A percentile compares a stretch with the other conserved stretches of the same genome.
Conservation (phyloP, 2,329 filamentous ascomycete genomes). For the Pseudofabraea citricarpa region DNA sequence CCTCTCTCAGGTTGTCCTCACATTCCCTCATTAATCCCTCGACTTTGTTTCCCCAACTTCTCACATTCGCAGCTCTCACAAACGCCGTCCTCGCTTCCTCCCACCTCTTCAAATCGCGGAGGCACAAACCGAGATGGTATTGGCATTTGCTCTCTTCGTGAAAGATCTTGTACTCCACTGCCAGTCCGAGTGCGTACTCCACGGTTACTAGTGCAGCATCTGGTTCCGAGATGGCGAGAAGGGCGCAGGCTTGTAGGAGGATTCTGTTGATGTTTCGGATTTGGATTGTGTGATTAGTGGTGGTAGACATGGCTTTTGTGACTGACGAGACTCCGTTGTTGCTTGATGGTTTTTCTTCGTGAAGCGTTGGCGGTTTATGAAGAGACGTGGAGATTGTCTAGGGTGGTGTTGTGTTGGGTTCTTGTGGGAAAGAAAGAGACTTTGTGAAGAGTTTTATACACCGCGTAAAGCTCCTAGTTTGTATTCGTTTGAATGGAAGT, state of each 20-base stretch:
- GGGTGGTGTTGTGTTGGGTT: no score
- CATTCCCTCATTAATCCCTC: neutral
- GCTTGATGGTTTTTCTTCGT: no score
- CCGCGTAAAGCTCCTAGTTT: no score
- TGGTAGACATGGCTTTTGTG: no score
- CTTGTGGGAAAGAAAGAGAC: no score
- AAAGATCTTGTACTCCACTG: constrained; percentile 2
- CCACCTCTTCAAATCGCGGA: constrained; percentile 11
- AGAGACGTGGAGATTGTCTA: no score
- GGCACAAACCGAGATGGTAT: constrained; percentile 10
- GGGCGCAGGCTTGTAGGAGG: constrained; percentile 8
- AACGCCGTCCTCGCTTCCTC: constrained; percentile 12
- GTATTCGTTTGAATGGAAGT: no score
- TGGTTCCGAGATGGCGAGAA: constrained; percentile 4
- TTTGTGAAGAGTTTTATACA: no score
- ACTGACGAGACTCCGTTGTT: no score
- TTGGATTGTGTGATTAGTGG: no score
- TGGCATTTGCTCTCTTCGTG: constrained; percentile 11
- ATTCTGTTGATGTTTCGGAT: constrained; percentile 7
- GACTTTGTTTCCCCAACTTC: constrained; percentile 3
- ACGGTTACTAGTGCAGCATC: constrained; percentile 3
- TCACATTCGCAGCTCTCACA: constrained; percentile 12
- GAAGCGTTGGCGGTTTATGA: no score
- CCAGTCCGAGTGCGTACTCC: constrained; percentile 6
- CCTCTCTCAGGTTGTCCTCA: neutral